Percentiles rank a stretch among this genome's conserved stretches.
Conservation (phyloP, 495 filamentous ascomycete genomes). For the Penicillium salamii region DNA sequence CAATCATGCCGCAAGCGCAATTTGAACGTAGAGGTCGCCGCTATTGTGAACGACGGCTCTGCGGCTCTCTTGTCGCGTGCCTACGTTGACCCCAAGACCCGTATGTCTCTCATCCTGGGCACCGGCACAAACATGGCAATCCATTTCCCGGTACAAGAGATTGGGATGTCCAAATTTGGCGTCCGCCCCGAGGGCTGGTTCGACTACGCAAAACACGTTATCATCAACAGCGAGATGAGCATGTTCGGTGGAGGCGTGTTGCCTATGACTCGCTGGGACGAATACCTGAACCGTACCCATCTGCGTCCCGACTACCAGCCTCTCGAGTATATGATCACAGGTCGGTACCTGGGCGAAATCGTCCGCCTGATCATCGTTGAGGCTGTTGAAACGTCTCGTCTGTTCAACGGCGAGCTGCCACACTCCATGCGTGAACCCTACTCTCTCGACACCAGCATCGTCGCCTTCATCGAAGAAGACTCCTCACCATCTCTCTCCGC, state of each 20-base stretch:
- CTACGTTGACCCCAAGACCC: conserved; percentile 60
- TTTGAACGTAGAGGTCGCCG: conserved; percentile 55
- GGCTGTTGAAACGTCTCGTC: conserved; percentile 46
- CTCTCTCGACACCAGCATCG: conserved; percentile 67
- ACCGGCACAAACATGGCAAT: conserved; percentile 85
- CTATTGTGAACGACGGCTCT: conserved; percentile 83
- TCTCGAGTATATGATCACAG: conserved; percentile 86
- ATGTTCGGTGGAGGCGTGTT: conserved; percentile 71
- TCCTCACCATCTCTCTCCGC: conserved; percentile 40
- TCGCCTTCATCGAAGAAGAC: conserved; percentile 55
- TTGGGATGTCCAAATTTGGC: conserved; percentile 62
- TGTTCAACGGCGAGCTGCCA: conserved; percentile 57
- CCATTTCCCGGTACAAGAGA: conserved; percentile 60
- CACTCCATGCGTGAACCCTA: conserved; percentile 59
- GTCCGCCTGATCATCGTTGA: conserved; percentile 74
- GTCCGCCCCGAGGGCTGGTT: conserved; percentile 39
- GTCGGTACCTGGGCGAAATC: conserved; percentile 82
- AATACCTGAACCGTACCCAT: conserved; percentile 62
- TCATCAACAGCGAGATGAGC: conserved; percentile 87
- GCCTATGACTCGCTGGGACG: conserved; percentile 75
- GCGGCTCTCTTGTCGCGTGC: conserved; percentile 77
- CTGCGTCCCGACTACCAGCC: conserved; percentile 82
- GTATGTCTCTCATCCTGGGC: conserved; percentile 77
- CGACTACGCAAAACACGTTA: conserved; percentile 57
- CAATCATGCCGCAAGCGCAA: conserved; percentile 50